These are phyloP conservation scores for Quercus suber DNA, from an alignment of 306 rosid genomes.

Conservation along the genomic window DNA sequence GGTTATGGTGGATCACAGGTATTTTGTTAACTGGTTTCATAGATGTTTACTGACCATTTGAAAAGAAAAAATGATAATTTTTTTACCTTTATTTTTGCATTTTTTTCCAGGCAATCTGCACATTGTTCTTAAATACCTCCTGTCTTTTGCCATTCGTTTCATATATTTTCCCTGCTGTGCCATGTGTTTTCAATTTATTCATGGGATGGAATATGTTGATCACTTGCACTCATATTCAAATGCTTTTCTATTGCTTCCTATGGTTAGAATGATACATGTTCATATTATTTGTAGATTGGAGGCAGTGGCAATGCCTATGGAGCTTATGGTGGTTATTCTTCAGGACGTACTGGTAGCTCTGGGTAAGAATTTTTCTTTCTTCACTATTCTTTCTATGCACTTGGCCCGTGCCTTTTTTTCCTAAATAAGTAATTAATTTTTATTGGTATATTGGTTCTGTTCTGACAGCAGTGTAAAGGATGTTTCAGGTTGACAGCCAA, in stretches of 20 bases:
- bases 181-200: not conserved
- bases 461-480: not conserved
- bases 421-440: not conserved
- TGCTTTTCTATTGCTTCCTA: conserved; percentile 11
- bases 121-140: not conserved
- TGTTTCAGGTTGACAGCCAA: conserved; percentile 2
- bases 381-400: not conserved
- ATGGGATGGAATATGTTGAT: not conserved
- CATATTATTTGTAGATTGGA: conserved; percentile 57
- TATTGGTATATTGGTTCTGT: not conserved
- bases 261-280: conserved; percentile 18
- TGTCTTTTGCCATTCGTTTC: not conserved
- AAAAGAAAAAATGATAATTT: no score
- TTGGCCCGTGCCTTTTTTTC: not conserved
- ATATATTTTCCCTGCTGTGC: not conserved
- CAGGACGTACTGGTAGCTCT: conserved; percentile 64
- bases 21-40: conserved; percentile 4
- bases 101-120: not conserved
- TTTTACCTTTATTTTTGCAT: not conserved
- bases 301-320: conserved; percentile 68
- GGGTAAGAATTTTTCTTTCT: conserved; percentile 54
- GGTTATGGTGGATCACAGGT: conserved; percentile 92
- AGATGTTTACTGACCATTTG: no score
- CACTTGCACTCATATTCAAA: conserved; percentile 5
- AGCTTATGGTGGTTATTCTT: conserved; percentile 81